These are phyloP conservation scores for Cucumis hystrix DNA, from an alignment of 306 rosid genomes.

Conservation along the genomic window DNA sequence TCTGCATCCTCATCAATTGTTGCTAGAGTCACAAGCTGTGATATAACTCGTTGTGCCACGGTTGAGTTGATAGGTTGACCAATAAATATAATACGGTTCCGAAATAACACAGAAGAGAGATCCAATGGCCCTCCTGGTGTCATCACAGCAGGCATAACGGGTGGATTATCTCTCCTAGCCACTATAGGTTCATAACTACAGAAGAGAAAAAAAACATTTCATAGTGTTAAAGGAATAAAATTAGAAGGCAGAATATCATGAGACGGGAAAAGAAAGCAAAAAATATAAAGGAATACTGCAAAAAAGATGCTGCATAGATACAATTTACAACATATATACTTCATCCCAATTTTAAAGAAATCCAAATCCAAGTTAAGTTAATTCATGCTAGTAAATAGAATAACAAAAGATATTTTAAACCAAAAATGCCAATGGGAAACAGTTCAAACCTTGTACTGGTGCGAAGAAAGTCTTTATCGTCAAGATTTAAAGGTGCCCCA, in stretches of 20 bases:
- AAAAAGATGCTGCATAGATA: background rate
- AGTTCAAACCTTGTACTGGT: constrained; percentile 46
- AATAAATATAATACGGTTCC: constrained; percentile 85
- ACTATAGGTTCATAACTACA: constrained; percentile 55
- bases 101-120: constrained; percentile 70
- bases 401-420: background rate
- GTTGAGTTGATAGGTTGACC: constrained; percentile 75
- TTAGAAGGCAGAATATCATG: background rate
- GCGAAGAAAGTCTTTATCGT: constrained; percentile 32
- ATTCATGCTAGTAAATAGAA: background rate
- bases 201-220: constrained; percentile 1
- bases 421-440: constrained; percentile 7
- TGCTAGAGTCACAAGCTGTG: constrained; percentile 92
- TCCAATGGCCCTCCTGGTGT: constrained; percentile 90
- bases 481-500: constrained; percentile 33
- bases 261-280: background rate
- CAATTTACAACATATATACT: background rate
- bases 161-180: constrained; percentile 68
- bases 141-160: constrained; percentile 78
- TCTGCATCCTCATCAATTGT: constrained; percentile 66
- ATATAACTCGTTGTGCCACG: constrained; percentile 93
- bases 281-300: background rate
- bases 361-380: background rate
- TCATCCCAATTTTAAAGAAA: background rate
- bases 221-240: background rate